A percentile compares a stretch with the other conserved stretches of the same genome.
Evolutionary conservation across 352 stramenopile genomes (phyloP).

Genomic region (Globisporangium carolinianum): DNA sequence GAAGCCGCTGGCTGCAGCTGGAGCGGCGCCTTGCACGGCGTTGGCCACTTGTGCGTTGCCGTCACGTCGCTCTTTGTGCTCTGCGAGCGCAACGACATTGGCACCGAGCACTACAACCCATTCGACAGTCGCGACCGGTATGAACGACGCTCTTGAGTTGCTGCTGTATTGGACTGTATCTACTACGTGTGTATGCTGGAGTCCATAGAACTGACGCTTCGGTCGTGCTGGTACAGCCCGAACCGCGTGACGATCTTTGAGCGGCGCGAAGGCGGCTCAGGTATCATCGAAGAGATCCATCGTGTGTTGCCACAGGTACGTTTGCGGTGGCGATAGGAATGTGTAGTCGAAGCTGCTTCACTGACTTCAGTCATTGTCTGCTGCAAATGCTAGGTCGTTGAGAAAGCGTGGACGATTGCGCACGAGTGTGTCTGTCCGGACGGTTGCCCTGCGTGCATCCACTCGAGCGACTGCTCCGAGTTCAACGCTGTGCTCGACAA

Average conservation of each 20-base stretch:
- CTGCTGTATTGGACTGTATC: not conserved
- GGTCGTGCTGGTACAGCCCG: conserved; percentile 18
- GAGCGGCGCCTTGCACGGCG: conserved; percentile 58
- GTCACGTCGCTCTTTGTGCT: conserved; percentile 92
- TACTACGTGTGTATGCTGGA: not conserved
- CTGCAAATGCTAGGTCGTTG: conserved; percentile 23
- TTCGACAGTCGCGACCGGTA: conserved; percentile 60
- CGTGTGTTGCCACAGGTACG: conserved; percentile 47
- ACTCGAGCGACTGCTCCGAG: conserved; percentile 78
- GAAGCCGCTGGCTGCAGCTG: conserved; percentile 26
- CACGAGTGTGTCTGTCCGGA: conserved; percentile 62
- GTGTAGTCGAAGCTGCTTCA: too few relatives aligned
- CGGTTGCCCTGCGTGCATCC: conserved; percentile 87
- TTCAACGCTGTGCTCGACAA: conserved; percentile 90
- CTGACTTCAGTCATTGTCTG: too few relatives aligned
- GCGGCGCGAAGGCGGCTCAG: conserved; percentile 81
- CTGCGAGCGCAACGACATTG: conserved; percentile 78
- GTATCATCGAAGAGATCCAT: conserved; percentile 75
- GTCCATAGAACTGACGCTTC: conserved; percentile 6
- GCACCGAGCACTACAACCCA: conserved; percentile 78
- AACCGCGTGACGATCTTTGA: conserved; percentile 88
- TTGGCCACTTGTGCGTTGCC: conserved; percentile 89
- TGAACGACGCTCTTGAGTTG: not conserved
- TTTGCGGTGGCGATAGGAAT: too few relatives aligned
- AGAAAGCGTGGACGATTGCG: conserved; percentile 60